Conservation (phyloP, 345 rosid species). For the Jatropha curcas region DNA sequence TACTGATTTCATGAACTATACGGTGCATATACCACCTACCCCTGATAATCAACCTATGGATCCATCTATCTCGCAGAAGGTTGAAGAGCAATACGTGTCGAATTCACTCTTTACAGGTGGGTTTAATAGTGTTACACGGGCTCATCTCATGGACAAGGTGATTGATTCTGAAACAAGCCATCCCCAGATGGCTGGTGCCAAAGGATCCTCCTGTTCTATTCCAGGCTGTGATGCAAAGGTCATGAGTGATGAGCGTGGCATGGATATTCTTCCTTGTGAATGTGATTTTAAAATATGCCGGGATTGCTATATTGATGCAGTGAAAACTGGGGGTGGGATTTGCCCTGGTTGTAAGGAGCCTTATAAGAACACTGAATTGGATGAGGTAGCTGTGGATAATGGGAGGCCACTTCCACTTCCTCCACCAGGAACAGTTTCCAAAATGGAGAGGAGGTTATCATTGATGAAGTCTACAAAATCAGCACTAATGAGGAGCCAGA, state of each 20-base stretch:
- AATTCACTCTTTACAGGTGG: slow-evolving; percentile 95
- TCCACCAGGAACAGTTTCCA: slow-evolving; percentile 56
- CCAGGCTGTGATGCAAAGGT: slow-evolving; percentile 95
- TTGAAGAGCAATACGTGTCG: slow-evolving; percentile 95
- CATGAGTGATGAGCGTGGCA: slow-evolving; percentile 90
- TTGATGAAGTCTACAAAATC: slow-evolving; percentile 92
- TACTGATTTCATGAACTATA: slow-evolving; percentile 70
- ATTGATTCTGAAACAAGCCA: slow-evolving; percentile 85
- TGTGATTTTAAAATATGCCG: slow-evolving; percentile 95
- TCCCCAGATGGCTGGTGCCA: slow-evolving; percentile 98
- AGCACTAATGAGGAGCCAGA: slow-evolving; percentile 85
- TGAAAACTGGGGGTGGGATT: slow-evolving; percentile 73
- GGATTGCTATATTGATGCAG: slow-evolving; percentile 91
- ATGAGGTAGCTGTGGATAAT: slow-evolving; percentile 53
- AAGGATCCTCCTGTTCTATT: slow-evolving; percentile 87
- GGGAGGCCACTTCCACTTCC: slow-evolving; percentile 67
- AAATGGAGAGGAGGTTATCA: slow-evolving; percentile 92
- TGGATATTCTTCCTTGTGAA: slow-evolving; percentile 90
- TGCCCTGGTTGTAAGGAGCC: slow-evolving; percentile 94
- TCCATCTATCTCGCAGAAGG: slow-evolving; percentile 86
- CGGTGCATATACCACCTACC: slow-evolving; percentile 91
- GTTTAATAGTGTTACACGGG: slow-evolving; percentile 77
- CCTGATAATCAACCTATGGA: slow-evolving; percentile 98
- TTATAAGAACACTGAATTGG: slow-evolving; percentile 80
- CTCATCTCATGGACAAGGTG: slow-evolving; percentile 98